A percentile compares a stretch with the other conserved stretches of the same genome.
Evolutionary conservation across 768 basidiomycete genomes (phyloP).

Genomic region (Boletellus emodensis): DNA sequence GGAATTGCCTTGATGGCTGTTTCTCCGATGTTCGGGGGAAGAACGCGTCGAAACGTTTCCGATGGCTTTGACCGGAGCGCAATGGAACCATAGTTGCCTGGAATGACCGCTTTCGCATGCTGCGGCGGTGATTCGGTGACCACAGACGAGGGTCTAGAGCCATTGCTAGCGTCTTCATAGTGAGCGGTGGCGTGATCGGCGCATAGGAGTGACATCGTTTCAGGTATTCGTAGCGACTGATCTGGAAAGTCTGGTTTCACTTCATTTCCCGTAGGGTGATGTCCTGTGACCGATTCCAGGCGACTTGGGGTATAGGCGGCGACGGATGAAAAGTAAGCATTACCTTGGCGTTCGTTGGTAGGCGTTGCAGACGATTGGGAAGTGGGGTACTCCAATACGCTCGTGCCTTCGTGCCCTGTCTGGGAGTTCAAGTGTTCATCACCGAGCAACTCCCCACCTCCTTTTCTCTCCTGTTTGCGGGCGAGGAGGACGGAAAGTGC

Average conservation of each 20-base stretch:
- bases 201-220: constrained; percentile 18
- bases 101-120: constrained; percentile 2
- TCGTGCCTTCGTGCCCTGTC: not conserved
- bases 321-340: constrained; percentile 4
- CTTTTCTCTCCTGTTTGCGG: constrained; percentile 11
- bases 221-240: constrained; percentile 3
- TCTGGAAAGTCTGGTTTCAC: not conserved
- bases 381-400: constrained; percentile 1
- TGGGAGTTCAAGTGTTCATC: not conserved
- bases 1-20: constrained; percentile 52
- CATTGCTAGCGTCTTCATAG: constrained; percentile 1
- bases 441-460: not conserved
- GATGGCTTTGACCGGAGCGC: constrained; percentile 4
- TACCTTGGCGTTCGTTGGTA: constrained; percentile 13
- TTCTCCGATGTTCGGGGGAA: constrained; percentile 17
- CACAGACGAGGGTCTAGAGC: not conserved
- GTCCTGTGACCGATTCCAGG: not conserved
- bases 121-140: constrained; percentile 5
- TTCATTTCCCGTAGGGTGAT: not conserved
- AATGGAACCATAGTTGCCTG: constrained; percentile 11
- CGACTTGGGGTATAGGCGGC: not conserved
- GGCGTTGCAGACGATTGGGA: constrained; percentile 19
- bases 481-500: constrained; percentile 36
- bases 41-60: constrained; percentile 3
- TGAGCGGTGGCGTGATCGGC: constrained; percentile 7